phyloP scores from a whole-genome alignment of 768 basidiomycete genomes.

The Dictyophora rubrovolvata region DNA sequence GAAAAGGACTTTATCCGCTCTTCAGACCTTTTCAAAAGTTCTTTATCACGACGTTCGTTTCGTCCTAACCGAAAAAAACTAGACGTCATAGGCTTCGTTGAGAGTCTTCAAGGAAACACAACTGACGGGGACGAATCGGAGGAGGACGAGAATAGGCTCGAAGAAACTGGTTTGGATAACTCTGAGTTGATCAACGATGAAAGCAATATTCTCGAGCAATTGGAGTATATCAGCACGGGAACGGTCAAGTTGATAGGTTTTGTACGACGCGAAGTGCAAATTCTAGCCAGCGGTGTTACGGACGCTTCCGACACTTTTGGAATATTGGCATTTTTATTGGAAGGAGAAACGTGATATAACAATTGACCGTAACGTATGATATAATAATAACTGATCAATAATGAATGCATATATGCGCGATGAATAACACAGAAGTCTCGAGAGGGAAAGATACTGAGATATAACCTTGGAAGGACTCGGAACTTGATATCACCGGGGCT shows the following conservation, averaged over 20 bases:
- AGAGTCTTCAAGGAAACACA: conserved; percentile 11
- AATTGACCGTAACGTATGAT: neutral
- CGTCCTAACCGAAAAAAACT: conserved; percentile 32
- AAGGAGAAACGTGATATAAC: conserved; percentile 48
- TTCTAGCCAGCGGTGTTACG: conserved; percentile 48
- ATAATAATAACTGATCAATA: neutral
- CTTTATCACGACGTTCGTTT: conserved; percentile 50
- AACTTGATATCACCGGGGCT: no score
- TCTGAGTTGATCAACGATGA: conserved; percentile 20
- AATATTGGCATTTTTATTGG: conserved; percentile 63
- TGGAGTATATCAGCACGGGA: conserved; percentile 60
- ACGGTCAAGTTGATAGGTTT: conserved; percentile 64
- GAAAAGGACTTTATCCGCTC: conserved; percentile 45
- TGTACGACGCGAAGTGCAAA: conserved; percentile 59
- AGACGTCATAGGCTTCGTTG: conserved; percentile 14
- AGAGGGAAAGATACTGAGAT: no score
- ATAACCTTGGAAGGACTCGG: no score
- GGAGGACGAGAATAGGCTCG: conserved; percentile 25
- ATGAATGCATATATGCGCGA: no score
- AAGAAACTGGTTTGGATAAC: conserved; percentile 4
- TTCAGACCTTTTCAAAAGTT: conserved; percentile 45
- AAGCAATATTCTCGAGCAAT: conserved; percentile 35
- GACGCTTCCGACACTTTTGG: conserved; percentile 57
- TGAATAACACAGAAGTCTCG: no score
- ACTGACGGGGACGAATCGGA: conserved; percentile 24